Evolutionary conservation across 2,329 filamentous ascomycete genomes (phyloP).

Genomic region (Corinectria fuckeliana): DNA sequence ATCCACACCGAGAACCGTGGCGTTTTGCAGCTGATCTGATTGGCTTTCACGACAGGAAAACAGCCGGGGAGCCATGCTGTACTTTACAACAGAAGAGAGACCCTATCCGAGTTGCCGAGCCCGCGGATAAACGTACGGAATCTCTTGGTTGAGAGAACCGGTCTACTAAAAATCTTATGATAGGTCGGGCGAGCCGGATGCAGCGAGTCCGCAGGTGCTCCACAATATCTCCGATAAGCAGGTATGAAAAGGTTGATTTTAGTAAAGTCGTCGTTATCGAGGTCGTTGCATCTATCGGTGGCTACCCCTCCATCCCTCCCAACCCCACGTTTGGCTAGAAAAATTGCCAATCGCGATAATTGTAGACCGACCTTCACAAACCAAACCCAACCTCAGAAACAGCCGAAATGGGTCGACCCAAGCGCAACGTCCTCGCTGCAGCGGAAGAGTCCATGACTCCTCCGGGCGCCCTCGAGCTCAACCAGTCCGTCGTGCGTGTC

Average conservation of each 20-base stretch:
- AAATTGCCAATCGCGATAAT: conserved; percentile 4
- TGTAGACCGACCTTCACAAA: background rate
- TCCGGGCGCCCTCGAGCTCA: conserved; percentile 63
- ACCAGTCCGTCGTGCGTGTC: conserved; percentile 76
- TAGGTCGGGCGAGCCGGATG: conserved; percentile 1
- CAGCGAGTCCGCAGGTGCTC: conserved; percentile 11
- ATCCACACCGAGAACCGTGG: conserved; percentile 8
- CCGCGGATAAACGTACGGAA: background rate
- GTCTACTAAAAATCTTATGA: background rate
- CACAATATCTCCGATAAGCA: background rate
- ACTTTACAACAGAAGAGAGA: background rate
- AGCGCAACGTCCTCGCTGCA: conserved; percentile 78
- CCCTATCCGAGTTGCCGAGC: background rate
- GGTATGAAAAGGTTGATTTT: background rate
- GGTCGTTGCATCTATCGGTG: conserved; percentile 6
- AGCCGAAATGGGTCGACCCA: conserved; percentile 51
- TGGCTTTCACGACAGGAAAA: background rate
- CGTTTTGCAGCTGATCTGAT: background rate
- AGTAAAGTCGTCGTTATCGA: background rate
- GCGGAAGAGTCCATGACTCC: conserved; percentile 73
- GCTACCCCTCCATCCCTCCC: conserved; percentile 11
- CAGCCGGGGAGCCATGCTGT: background rate
- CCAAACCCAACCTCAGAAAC: background rate
- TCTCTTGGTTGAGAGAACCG: conserved; percentile 2
- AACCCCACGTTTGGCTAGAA: conserved; percentile 15